Percentiles rank a stretch among this genome's conserved stretches.
Evolutionary conservation across 176 grass and related monocot species (phyloP).

Genomic region (Zoysia pacifica): DNA sequence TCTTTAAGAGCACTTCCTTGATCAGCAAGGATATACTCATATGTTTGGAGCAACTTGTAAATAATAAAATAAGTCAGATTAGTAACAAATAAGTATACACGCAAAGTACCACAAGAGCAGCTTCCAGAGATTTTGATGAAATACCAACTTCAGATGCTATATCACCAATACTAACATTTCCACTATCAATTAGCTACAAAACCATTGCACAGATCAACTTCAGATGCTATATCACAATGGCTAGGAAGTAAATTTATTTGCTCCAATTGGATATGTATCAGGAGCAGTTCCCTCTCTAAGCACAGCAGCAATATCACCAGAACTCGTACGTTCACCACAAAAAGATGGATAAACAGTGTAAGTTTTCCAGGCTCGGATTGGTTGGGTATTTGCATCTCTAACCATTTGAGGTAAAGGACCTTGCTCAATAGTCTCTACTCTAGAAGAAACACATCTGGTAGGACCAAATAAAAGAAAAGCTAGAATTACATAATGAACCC

Average conservation of each 20-base stretch:
- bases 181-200: constrained; percentile 79
- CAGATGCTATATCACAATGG: not conserved
- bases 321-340: not conserved
- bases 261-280: constrained; percentile 20
- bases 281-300: constrained; percentile 73
- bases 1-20: constrained; percentile 45
- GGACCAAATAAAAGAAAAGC: no score
- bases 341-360: no score
- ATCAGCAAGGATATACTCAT: constrained; percentile 43
- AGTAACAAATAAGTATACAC: constrained; percentile 29
- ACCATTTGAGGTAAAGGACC: constrained; percentile 40
- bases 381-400: constrained; percentile 41
- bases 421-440: constrained; percentile 55
- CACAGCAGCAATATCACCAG: constrained; percentile 63
- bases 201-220: constrained; percentile 23
- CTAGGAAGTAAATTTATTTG: constrained; percentile 17
- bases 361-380: constrained; percentile 46
- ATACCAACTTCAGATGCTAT: constrained; percentile 92
- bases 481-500: no score
- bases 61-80: constrained; percentile 36
- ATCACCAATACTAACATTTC: constrained; percentile 72
- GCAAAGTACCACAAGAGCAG: constrained; percentile 81
- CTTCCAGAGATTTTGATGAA: constrained; percentile 88
- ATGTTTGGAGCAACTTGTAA: constrained; percentile 74
- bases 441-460: not conserved